A percentile compares a stretch with the other conserved stretches of the same genome.
phyloP scores from a whole-genome alignment of 495 filamentous ascomycete genomes.

The Pseudotulostoma volvatum region DNA sequence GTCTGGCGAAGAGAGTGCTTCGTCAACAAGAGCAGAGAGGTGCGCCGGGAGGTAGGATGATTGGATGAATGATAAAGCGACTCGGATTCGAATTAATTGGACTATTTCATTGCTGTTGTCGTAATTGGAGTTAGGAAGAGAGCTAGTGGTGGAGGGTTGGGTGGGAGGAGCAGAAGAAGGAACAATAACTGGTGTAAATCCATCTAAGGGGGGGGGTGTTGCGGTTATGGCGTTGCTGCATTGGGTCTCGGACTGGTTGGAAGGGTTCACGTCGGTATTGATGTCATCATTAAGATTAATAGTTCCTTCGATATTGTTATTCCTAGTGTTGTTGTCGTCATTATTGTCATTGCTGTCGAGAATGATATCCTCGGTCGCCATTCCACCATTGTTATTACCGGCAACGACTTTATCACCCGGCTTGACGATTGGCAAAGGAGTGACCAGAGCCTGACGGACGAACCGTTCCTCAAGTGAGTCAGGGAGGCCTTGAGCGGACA shows the following conservation, averaged over 20 bases:
- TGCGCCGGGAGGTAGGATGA: constrained; percentile 47
- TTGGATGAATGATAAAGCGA: constrained; percentile 59
- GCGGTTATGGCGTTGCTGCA: constrained; percentile 21
- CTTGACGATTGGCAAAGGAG: constrained; percentile 50
- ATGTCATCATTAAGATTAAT: constrained; percentile 9
- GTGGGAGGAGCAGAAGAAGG: constrained; percentile 17
- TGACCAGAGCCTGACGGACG: constrained; percentile 55
- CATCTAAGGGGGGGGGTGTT: constrained; percentile 21
- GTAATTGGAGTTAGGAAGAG: too few relatives aligned
- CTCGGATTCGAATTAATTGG: constrained; percentile 54
- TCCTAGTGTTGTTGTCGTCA: too few relatives aligned
- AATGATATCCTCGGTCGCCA: too few relatives aligned
- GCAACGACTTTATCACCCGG: constrained; percentile 22
- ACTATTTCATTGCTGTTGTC: constrained; percentile 27
- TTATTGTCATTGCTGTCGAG: too few relatives aligned
- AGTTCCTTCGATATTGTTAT: too few relatives aligned
- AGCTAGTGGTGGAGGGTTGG: constrained; percentile 13
- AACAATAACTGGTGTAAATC: constrained; percentile 9
- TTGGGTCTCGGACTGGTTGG: constrained; percentile 15
- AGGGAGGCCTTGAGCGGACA: constrained; percentile 50
- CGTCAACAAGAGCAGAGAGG: constrained; percentile 33
- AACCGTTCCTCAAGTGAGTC: constrained; percentile 75
- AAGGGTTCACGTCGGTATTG: constrained; percentile 17
- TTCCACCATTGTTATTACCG: constrained; percentile 3
- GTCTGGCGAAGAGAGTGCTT: constrained; percentile 27